phyloP scores from a whole-genome alignment of 805 yeast genomes.

The Kluyveromyces lactis region DNA sequence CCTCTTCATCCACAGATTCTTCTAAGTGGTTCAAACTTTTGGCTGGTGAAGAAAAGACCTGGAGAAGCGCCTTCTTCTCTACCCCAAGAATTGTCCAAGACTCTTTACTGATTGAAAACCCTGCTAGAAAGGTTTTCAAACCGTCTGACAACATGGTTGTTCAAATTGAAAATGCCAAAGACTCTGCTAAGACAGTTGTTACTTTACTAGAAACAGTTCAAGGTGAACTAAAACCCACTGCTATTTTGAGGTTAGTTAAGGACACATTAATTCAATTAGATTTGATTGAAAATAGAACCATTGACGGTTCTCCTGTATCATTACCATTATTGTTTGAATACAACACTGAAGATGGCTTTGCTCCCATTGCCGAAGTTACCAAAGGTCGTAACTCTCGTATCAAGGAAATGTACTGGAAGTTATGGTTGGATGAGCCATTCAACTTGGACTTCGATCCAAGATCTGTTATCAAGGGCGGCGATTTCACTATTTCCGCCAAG shows the following conservation, averaged over 20 bases:
- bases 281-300: slow-evolving; percentile 83
- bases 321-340: slow-evolving; percentile 73
- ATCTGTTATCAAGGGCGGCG: slow-evolving; percentile 61
- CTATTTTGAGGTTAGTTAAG: slow-evolving; percentile 46
- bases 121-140: slow-evolving; percentile 69
- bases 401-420: slow-evolving; percentile 93
- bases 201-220: slow-evolving; percentile 63
- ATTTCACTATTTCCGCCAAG: slow-evolving; percentile 59
- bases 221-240: slow-evolving; percentile 61
- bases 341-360: slow-evolving; percentile 83
- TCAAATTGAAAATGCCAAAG: slow-evolving; percentile 47
- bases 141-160: slow-evolving; percentile 60
- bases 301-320: slow-evolving; percentile 63
- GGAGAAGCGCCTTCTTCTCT: slow-evolving; percentile 89
- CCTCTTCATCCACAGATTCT: slow-evolving; percentile 29
- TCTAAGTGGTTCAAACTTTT: slow-evolving; percentile 69
- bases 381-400: slow-evolving; percentile 87
- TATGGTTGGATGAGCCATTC: slow-evolving; percentile 79
- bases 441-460: slow-evolving; percentile 59
- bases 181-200: slow-evolving; percentile 48
- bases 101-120: slow-evolving; percentile 66
- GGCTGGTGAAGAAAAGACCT: slow-evolving; percentile 70
- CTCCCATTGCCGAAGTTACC: slow-evolving; percentile 87
- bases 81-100: slow-evolving; percentile 81
- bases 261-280: slow-evolving; percentile 53